A percentile compares a stretch with the other conserved stretches of the same genome.
Evolutionary conservation across 306 rosid species (phyloP).

Genomic region (Myrica gale): DNA sequence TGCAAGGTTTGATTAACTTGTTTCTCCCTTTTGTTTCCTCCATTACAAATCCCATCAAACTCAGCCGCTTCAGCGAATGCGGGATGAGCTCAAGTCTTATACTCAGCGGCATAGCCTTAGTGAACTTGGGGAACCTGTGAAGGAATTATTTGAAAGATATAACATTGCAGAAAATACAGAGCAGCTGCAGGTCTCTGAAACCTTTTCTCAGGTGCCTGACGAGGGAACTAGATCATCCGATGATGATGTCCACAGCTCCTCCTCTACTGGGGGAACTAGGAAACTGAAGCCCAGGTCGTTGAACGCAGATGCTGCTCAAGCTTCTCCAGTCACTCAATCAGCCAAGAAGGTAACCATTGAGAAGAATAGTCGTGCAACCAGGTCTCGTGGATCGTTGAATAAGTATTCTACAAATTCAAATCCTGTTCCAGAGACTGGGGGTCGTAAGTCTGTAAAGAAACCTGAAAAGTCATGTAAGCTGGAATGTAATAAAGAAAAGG

Average conservation of each 20-base stretch:
- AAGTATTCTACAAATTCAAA: constrained; percentile 44
- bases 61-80: constrained; percentile 67
- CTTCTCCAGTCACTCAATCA: constrained; percentile 39
- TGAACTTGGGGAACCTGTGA: constrained; percentile 53
- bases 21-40: not conserved
- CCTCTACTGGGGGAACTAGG: constrained; percentile 41
- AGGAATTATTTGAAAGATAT: constrained; percentile 55
- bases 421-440: constrained; percentile 37
- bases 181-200: constrained; percentile 65
- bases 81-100: constrained; percentile 63
- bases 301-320: constrained; percentile 45
- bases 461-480: constrained; percentile 50
- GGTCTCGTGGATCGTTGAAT: constrained; percentile 38
- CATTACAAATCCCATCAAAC: not conserved
- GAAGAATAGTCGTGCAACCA: constrained; percentile 37
- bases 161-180: constrained; percentile 36
- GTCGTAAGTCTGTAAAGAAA: constrained; percentile 39
- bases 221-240: constrained; percentile 66
- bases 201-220: constrained; percentile 59
- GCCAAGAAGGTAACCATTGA: constrained; percentile 41
- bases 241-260: constrained; percentile 62
- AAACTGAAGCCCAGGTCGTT: constrained; percentile 55
- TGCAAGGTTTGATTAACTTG: not conserved
- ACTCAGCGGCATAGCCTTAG: constrained; percentile 46
- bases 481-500: constrained; percentile 44